These are phyloP conservation scores for Ananas comosus DNA, from an alignment of 176 grass and related monocot species.

Conservation along the genomic window DNA sequence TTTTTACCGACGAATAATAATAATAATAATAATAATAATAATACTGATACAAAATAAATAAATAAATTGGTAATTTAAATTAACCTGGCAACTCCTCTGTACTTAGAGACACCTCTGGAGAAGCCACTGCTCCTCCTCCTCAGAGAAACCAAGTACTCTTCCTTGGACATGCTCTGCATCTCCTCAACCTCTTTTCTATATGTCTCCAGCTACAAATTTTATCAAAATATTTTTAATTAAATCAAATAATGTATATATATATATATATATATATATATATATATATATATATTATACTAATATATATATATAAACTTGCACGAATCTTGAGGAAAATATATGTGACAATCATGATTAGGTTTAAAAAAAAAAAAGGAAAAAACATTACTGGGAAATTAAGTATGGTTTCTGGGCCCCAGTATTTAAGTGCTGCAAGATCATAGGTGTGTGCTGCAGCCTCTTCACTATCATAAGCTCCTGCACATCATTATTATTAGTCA, in stretches of 20 bases:
- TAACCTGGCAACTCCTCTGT: constrained; percentile 91
- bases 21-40: neutral
- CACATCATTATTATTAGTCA: neutral
- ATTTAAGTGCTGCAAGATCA: constrained; percentile 87
- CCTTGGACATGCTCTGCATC: constrained; percentile 59
- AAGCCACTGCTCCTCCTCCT: constrained; percentile 87
- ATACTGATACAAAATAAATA: neutral
- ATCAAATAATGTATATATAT: neutral
- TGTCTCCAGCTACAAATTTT: constrained; percentile 40
- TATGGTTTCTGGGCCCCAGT: constrained; percentile 58
- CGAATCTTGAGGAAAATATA: too few relatives aligned
- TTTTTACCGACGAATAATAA: too few relatives aligned
- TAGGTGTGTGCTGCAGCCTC: constrained; percentile 66
- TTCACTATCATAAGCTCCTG: constrained; percentile 91
- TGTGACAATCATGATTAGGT: too few relatives aligned
- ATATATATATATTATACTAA: neutral
- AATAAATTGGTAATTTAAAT: neutral
- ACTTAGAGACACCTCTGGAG: constrained; percentile 93
- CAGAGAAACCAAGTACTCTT: constrained; percentile 82
- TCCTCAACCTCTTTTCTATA: constrained; percentile 49
- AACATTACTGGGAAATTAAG: constrained; percentile 73
- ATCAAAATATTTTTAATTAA: too few relatives aligned
- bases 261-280: neutral
- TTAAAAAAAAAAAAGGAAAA: too few relatives aligned
- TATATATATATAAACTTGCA: too few relatives aligned